A percentile compares a stretch with the other conserved stretches of the same genome.
These are phyloP conservation scores for Arbutus unedo DNA, from an alignment of 148 eudicot genomes.

Conservation along the genomic window DNA sequence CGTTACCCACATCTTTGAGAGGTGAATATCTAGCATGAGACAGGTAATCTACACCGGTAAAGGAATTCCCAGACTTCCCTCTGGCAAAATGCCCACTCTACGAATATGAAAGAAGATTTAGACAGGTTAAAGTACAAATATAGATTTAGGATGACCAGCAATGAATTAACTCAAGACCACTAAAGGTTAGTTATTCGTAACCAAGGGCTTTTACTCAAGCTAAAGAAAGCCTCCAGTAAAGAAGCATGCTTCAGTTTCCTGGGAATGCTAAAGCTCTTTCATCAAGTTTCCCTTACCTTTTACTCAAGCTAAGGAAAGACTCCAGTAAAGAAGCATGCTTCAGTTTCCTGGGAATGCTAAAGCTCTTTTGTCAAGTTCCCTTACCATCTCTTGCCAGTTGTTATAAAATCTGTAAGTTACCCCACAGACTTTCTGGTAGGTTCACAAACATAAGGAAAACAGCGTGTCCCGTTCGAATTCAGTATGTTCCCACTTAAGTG, in stretches of 20 bases:
- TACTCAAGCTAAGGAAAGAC: background rate
- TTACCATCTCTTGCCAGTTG: background rate
- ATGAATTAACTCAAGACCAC: constrained; percentile 8
- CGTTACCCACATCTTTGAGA: constrained; percentile 50
- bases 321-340: background rate
- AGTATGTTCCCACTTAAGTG: background rate
- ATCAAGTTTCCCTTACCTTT: background rate
- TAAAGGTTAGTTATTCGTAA: background rate
- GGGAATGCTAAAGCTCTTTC: background rate
- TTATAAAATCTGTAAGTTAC: background rate
- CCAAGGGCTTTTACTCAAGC: background rate
- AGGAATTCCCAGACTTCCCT: constrained; percentile 41
- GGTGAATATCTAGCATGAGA: constrained; percentile 54
- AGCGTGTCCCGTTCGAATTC: background rate
- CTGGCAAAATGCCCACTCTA: constrained; percentile 55
- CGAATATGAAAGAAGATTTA: constrained; percentile 20
- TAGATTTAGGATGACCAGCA: background rate
- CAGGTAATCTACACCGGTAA: constrained; percentile 44
- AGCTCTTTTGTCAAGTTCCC: constrained; percentile 2
- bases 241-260: background rate
- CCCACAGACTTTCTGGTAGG: background rate
- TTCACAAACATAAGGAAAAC: background rate
- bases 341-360: background rate
- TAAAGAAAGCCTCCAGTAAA: background rate
- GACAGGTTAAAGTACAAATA: constrained; percentile 6